Base-by-base conservation (phyloP, 441 rosid genomes). In the Metrosideros polymorpha region DNA sequence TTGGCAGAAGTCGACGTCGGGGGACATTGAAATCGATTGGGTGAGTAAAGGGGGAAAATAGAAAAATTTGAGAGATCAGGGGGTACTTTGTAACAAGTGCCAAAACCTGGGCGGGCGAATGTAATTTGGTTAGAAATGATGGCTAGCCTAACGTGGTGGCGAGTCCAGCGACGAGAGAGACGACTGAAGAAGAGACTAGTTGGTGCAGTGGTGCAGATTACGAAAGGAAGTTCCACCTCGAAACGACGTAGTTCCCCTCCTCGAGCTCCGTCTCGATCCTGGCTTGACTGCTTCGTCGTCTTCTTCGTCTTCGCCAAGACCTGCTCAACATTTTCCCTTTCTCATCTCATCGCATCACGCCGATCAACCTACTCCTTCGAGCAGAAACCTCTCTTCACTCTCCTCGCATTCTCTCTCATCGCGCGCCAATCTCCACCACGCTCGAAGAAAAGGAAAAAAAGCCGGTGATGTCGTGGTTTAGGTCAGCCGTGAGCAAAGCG, bases 401-500 rank as follows among this genome's bases (percentile, higher is more conserved):
- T 32, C 43, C 43, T 18, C 77, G 75, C 77, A 12, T 66, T 63
- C 76, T 32, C 25, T 19, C 76, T 63, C 7, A 0, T 35, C 77
- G 45, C 53, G 53, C 53, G 53, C 53, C 53, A 51, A 15, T 51
- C 22, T 51, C 52, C 22, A n/a, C 30, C 55, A 2, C 55, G 12
- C 84, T 51, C 24, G 84, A 82, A 51, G 3, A 29, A 42, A 32
- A 32, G 84, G 6, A 6, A 25, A 6, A 50, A 29, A 47, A 7
- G 43, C 25, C 55, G 54, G 35, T 15, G 39, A 92, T 92, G 94
- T 94, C 99, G 92, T 98, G 99, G 99, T 85, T 95, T 83, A 93
- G 92, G 93, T 93, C 96, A 32, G 99, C 98, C 55, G 93, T 98
- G 89, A 98, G 57, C 92, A 98, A 93, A 88, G 99, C 99, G 52